Evolutionary conservation across 2,329 filamentous ascomycete genomes (phyloP), one percentile per base, ranked within the genome.

Genomic region (Akanthomyces uredinophilus): DNA sequence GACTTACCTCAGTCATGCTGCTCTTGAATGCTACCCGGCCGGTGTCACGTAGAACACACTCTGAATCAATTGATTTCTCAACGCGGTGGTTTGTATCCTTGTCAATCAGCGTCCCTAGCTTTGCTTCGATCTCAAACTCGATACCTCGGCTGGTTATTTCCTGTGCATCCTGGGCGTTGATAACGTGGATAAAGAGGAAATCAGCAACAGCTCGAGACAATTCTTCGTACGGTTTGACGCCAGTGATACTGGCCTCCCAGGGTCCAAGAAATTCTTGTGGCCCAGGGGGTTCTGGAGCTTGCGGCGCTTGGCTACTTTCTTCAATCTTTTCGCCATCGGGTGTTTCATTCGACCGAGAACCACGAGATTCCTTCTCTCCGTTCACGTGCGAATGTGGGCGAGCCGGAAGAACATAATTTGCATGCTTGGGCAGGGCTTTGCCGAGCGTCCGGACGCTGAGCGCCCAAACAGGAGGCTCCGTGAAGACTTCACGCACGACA

Each of bases 51-150:
- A 96, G 74, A 7, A 96, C 78, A 53, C 85, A 89, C 71, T 95
- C 90, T 0, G 90, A 88, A 24, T 82, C 74, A 5, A 95, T 81
- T 6, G 86, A 85, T 11, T 93, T 75, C 11, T 83, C 78, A 29
- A 93, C 78, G n/a, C 91, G 83, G 52, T 87, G 81, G 62, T 88
- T 85, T 7, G 86, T 90, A 64, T 88, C 84, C 70, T 86, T 87
- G 72, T 91, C 87, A 62, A 94, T 84, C 16, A 98, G 81, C 29
- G 87, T 88, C 20, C 95, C 95, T 53, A 98, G 80, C 74, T 98
- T 98, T 11, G 92, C 95, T 77, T 99, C 95, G 60, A 99, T 90
- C 75, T 99, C 95, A 59, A 97, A 87, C 64, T 91, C 84, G 16
- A 92, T 88, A 7, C 86, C 86, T 18, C 84, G 81, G 57, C 83